Evolutionary conservation across 2,329 filamentous ascomycete genomes (phyloP).

Genomic region (Claviceps lovelessii): DNA sequence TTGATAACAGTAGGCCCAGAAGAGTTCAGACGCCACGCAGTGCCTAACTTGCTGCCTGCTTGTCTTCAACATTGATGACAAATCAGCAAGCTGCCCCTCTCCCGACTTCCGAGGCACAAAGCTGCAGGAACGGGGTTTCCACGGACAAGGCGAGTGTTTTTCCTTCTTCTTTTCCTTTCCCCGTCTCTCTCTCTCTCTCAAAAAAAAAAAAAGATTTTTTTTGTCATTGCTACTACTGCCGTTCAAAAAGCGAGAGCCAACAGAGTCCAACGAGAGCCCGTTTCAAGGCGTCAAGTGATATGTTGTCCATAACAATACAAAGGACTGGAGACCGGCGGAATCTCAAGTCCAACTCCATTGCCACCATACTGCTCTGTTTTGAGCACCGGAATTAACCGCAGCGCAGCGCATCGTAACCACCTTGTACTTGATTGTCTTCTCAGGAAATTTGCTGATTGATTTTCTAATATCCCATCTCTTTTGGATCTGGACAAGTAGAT

Average conservation of each 20-base stretch:
- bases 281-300: neutral
- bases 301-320: neutral
- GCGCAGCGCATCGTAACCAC: neutral
- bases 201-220: neutral
- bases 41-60: conserved; percentile 1
- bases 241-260: neutral
- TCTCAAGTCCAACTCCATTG: neutral
- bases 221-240: neutral
- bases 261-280: neutral
- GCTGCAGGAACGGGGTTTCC: neutral
- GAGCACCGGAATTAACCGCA: neutral
- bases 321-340: neutral
- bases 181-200: too few relatives aligned
- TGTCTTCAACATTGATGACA: neutral
- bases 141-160: neutral
- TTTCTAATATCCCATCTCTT: neutral
- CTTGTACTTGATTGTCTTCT: neutral
- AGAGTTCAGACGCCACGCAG: neutral
- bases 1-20: neutral
- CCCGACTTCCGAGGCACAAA: neutral
- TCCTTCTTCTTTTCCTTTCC: too few relatives aligned
- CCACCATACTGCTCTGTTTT: neutral
- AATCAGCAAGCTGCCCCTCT: neutral
- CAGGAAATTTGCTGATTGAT: neutral
- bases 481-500: neutral